Evolutionary conservation across 2,329 filamentous ascomycete genomes (phyloP), one percentile per base, ranked within the genome.

Genomic region (Emericellopsis cladophorae): DNA sequence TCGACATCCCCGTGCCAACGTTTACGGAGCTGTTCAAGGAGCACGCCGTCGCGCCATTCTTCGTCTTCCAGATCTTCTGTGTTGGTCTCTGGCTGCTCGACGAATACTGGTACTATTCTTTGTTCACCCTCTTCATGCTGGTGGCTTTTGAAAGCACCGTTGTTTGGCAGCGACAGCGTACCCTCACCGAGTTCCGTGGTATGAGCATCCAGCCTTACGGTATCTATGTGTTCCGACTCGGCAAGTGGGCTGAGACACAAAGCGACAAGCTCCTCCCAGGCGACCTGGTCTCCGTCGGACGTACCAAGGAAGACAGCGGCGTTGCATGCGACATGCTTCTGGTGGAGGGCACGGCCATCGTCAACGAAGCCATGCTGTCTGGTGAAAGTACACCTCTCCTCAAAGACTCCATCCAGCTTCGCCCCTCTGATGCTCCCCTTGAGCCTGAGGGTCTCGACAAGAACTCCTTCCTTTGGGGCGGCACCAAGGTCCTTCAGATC

Each of bases 131-230:
- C 18, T 89, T 96, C 67, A 98, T 98, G 93, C 77, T 98, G 42
- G 87, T 98, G 50, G 81, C 79, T 44, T 98, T 98, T 52, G 92
- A 98, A 68, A 95, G 89, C 60, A 98, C 92, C 3, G 93, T 98
- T 31, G 93, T 98, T 14, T 98, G 92, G 93, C 92, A 98, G 67
- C 81, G 92, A 45, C 92, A 98, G 73, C 77, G 90, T 50, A 98
- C 93, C 2, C 66, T 98, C 49, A 93, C 76, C 56, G 92, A 98
- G 64, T 98, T 98, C 68, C 86, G 92, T 39, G 88, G 90, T 51
- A 98, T 98, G 93, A 94, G 86, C 71, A 95, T 98, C 66, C 95
- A 98, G 70, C 93, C 92, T 11, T 96, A 96, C 60, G 84, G 92
- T 46, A 79, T 96, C 50, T 93, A 83, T 73, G 92, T 90, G 8